These are phyloP conservation scores for Basipetospora chlamydospora DNA, from an alignment of 2,329 filamentous ascomycete genomes.

Conservation along the genomic window DNA sequence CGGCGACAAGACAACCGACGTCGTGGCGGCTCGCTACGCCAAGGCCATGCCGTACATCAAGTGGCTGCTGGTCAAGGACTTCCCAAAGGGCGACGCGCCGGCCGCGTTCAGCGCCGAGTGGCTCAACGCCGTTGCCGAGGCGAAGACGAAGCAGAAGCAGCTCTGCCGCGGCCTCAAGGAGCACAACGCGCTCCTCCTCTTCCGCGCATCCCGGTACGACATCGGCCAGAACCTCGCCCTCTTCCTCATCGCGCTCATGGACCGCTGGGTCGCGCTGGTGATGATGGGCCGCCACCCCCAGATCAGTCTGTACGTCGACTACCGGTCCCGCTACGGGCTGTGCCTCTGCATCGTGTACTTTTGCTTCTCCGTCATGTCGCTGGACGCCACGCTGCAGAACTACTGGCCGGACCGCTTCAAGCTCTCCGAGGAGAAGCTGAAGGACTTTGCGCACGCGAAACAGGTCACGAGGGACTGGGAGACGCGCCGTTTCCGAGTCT, in stretches of 20 bases:
- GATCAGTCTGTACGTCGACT: constrained; percentile 16
- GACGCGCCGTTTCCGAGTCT: constrained; percentile 10
- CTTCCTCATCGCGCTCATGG: constrained; percentile 23
- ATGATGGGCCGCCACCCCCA: constrained; percentile 16
- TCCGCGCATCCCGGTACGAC: constrained; percentile 20
- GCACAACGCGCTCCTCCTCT: constrained; percentile 22
- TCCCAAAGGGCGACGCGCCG: constrained; percentile 12
- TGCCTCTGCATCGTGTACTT: constrained; percentile 25
- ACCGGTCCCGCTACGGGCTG: constrained; percentile 19
- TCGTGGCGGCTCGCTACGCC: constrained; percentile 12
- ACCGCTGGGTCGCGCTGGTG: constrained; percentile 21
- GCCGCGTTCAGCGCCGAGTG: constrained; percentile 19
- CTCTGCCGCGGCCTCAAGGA: constrained; percentile 21
- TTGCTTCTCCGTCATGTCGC: constrained; percentile 20
- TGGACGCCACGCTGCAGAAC: constrained; percentile 21
- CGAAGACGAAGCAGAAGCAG: constrained; percentile 19
- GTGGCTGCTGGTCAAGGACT: constrained; percentile 21
- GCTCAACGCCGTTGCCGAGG: constrained; percentile 20
- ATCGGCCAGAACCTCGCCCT: constrained; percentile 21
- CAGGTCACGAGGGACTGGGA: constrained; percentile 11
- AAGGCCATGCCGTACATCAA: constrained; percentile 18
- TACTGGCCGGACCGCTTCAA: constrained; percentile 20
- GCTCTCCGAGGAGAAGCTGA: constrained; percentile 19
- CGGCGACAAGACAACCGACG: constrained; percentile 8
- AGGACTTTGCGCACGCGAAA: constrained; percentile 13